phyloP scores from a whole-genome alignment of 352 stramenopile genomes.

The Pythium pectinolyticum region DNA sequence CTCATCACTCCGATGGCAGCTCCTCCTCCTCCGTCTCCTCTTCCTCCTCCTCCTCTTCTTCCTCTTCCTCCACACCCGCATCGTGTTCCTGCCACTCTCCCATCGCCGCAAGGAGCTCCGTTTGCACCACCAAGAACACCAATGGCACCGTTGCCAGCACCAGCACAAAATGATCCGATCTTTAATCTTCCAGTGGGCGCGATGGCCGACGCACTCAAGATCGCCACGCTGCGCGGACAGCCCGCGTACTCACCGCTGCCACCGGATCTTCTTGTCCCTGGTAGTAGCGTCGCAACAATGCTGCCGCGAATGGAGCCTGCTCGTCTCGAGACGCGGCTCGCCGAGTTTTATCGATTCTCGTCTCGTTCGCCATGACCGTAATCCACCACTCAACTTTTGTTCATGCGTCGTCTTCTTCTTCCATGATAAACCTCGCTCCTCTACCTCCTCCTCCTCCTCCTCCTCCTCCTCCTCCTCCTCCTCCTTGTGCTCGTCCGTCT shows the following conservation, averaged over 20 bases:
- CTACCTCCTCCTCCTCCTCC: background rate
- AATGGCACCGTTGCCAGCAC: background rate
- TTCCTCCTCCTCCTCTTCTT: no score
- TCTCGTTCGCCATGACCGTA: constrained; percentile 3
- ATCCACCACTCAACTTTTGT: no score
- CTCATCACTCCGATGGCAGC: background rate
- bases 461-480: background rate
- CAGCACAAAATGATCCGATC: background rate
- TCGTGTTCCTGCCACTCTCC: no score
- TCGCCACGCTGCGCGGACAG: constrained; percentile 35
- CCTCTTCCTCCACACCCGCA: no score
- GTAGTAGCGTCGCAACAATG: constrained; percentile 2
- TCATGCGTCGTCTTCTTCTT: constrained; percentile 6
- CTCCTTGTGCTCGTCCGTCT: background rate
- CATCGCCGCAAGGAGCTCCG: no score
- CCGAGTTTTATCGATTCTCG: constrained; percentile 50
- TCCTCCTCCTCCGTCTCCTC: background rate
- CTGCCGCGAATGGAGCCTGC: constrained; percentile 45
- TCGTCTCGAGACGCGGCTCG: constrained; percentile 52
- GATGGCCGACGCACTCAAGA: constrained; percentile 58
- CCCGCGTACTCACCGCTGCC: constrained; percentile 44
- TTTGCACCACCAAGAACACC: no score
- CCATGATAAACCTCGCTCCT: constrained; percentile 12
- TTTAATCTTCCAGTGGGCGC: constrained; percentile 37
- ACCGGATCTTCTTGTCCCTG: constrained; percentile 32